Conservation (phyloP, 2,329 filamentous ascomycete species). For the Neocucurbitaria cava region DNA sequence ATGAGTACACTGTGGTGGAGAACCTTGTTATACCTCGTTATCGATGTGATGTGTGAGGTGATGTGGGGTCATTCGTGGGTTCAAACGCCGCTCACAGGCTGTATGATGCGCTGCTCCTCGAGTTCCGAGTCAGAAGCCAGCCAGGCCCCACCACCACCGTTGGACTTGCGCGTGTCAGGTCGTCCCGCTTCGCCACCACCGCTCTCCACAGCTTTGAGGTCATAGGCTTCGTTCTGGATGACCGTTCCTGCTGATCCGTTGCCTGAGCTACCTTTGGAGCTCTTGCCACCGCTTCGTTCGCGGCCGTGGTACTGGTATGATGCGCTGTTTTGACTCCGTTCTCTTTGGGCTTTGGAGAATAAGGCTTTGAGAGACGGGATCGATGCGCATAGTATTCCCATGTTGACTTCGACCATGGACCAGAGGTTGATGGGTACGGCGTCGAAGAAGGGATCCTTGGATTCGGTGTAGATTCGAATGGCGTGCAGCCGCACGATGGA, state of each 20-base stretch:
- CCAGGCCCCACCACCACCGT: slow-evolving; percentile 1
- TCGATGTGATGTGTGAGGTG: too few species aligned
- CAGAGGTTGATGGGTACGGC: slow-evolving; percentile 88
- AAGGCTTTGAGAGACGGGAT: slow-evolving; percentile 88
- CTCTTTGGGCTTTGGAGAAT: slow-evolving; percentile 18
- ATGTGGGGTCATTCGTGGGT: too few species aligned
- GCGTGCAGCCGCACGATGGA: slow-evolving; percentile 66
- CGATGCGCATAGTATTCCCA: slow-evolving; percentile 86
- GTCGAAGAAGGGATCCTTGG: slow-evolving; percentile 67
- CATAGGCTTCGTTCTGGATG: slow-evolving; percentile 2
- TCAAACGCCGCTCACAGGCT: slow-evolving; percentile 3
- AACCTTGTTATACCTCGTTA: too few species aligned
- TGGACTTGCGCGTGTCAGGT: neutral
- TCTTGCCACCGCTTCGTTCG: slow-evolving; percentile 21
- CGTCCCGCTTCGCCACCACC: neutral
- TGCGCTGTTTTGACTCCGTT: slow-evolving; percentile 17
- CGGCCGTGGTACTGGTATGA: slow-evolving; percentile 32
- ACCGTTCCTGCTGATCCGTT: neutral
- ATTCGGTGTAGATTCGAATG: slow-evolving; percentile 48
- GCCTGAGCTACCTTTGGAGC: slow-evolving; percentile 1
- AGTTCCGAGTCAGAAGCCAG: slow-evolving; percentile 7
- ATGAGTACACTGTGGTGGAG: too few species aligned
- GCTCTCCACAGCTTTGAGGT: slow-evolving; percentile 2
- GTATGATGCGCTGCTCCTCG: slow-evolving; percentile 1
- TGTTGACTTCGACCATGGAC: slow-evolving; percentile 88